Conservation (phyloP, 768 basidiomycete genomes). For the Boletus tylopilopsis region DNA sequence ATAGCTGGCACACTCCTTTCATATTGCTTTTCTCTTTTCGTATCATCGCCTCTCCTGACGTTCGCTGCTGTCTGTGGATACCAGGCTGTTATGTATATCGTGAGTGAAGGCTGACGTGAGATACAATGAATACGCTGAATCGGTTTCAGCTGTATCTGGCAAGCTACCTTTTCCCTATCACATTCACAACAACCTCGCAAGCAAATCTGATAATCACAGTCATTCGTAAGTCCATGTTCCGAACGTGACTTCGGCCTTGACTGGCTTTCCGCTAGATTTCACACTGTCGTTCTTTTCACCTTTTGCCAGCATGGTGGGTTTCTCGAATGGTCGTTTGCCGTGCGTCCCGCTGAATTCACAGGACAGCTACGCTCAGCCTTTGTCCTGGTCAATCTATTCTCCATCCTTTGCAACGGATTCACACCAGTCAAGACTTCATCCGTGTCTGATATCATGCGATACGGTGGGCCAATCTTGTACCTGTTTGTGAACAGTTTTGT, state of each 20-base stretch:
- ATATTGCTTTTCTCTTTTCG: slow-evolving; percentile 59
- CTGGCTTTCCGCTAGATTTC: slow-evolving; percentile 42
- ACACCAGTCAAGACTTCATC: slow-evolving; percentile 43
- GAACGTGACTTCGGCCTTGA: neutral
- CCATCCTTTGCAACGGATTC: slow-evolving; percentile 61
- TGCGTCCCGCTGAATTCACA: neutral
- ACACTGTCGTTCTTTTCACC: slow-evolving; percentile 65
- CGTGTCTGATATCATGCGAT: slow-evolving; percentile 53
- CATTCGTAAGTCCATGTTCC: slow-evolving; percentile 40
- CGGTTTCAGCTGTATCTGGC: slow-evolving; percentile 55
- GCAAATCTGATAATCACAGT: slow-evolving; percentile 54
- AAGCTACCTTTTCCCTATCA: slow-evolving; percentile 69
- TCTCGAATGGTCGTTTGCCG: slow-evolving; percentile 5
- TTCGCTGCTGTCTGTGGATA: slow-evolving; percentile 72
- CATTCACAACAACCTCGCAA: slow-evolving; percentile 61
- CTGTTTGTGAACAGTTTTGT: slow-evolving; percentile 57
- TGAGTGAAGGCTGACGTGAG: slow-evolving; percentile 36
- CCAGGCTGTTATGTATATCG: slow-evolving; percentile 68
- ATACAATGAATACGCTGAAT: neutral
- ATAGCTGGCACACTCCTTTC: slow-evolving; percentile 65
- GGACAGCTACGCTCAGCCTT: slow-evolving; percentile 62
- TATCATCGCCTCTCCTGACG: slow-evolving; percentile 63
- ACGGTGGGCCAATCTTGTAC: slow-evolving; percentile 74
- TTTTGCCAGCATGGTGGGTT: slow-evolving; percentile 64
- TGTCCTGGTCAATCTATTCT: slow-evolving; percentile 74